Evolutionary conservation across 805 yeast genomes (phyloP).

Genomic region (Metschnikowia shivogae): DNA sequence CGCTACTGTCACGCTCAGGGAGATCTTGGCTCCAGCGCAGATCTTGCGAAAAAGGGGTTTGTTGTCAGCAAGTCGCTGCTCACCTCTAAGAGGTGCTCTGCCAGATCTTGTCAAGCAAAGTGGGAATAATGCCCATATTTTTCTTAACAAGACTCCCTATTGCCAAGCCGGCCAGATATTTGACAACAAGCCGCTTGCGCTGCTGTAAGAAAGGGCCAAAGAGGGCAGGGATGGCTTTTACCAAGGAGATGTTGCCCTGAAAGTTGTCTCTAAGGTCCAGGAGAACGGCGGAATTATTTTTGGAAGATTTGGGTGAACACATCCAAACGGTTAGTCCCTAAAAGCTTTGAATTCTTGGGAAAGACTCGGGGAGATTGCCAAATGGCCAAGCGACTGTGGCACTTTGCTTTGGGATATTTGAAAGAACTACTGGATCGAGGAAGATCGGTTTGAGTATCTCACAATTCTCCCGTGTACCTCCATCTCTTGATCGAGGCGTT

Average conservation of each 20-base stretch:
- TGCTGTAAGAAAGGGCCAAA: conserved; percentile 46
- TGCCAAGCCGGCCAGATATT: conserved; percentile 34
- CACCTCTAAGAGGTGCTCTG: conserved; percentile 39
- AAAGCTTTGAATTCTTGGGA: conserved; percentile 48
- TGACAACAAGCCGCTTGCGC: conserved; percentile 49
- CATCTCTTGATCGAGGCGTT: conserved; percentile 68
- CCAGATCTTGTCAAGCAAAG: conserved; percentile 36
- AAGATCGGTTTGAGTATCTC: conserved; percentile 44
- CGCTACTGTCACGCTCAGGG: conserved; percentile 54
- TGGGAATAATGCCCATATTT: conserved; percentile 21
- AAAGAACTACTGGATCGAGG: conserved; percentile 47
- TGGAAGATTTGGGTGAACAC: conserved; percentile 57
- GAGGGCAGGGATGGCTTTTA: conserved; percentile 66
- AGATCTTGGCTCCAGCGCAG: conserved; percentile 61
- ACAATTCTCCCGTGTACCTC: conserved; percentile 67
- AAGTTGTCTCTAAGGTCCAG: conserved; percentile 53
- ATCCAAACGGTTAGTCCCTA: conserved; percentile 64
- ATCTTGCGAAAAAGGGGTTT: conserved; percentile 64
- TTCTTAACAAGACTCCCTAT: conserved; percentile 17
- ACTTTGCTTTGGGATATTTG: conserved; percentile 64
- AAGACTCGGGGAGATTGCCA: conserved; percentile 77
- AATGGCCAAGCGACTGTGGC: conserved; percentile 82
- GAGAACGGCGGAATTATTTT: conserved; percentile 53
- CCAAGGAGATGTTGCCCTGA: conserved; percentile 63
- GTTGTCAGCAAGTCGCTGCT: conserved; percentile 59